Base-by-base conservation (phyloP, 2,329 filamentous ascomycete genomes). In the Emergomyces pasteurianus region DNA sequence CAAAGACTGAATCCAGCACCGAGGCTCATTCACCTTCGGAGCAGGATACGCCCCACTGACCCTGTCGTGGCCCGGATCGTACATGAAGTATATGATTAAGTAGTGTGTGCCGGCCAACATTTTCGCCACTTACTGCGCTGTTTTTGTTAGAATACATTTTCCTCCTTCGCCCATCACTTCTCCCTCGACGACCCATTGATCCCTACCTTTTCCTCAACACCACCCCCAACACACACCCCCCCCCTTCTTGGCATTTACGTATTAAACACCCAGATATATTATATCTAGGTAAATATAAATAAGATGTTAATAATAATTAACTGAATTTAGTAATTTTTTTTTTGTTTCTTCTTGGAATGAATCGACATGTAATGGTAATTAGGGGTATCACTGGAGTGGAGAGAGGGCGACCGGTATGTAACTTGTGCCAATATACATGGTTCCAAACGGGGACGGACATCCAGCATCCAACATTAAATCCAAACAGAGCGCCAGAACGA, bases 1-100 rank as follows among this genome's bases (percentile, higher is more conserved):
- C 73, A 42, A 78, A 76, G 68, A 69, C 55, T 23, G 55, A 47
- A 31, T 43, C 40, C 7, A 10, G 21, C 12, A n/a, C n/a, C 23
- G 40, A 57, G 18, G 2, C 23, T 40, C 16, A 16, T 6, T 2
- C 4, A 9, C 16, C 40, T 26, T 57, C 40, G 34, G 21, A 55
- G 12, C 52, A 40, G 34, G 34, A 23, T 26, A 23, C 34, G 34
- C 40, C 14, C 40, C 21, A 54, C n/a, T 38, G 26, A 36, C 21
- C 3, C 34, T 23, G 31, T 3, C 7, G 26, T 38, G 10, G n/a
- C 49, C 16, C 7, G 26, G 34, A 26, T 16, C 21, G 34, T 2
- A 28, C 6, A 7, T 36, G 9, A 40, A 26, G n/a, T 28, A 34
- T 53, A 34, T 53, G 18, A 36, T 36, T 53, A 21, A 53, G 10